A percentile compares a stretch with the other conserved stretches of the same genome.
phyloP scores from a whole-genome alignment of 2,329 filamentous ascomycete species.

The Alternaria solani region DNA sequence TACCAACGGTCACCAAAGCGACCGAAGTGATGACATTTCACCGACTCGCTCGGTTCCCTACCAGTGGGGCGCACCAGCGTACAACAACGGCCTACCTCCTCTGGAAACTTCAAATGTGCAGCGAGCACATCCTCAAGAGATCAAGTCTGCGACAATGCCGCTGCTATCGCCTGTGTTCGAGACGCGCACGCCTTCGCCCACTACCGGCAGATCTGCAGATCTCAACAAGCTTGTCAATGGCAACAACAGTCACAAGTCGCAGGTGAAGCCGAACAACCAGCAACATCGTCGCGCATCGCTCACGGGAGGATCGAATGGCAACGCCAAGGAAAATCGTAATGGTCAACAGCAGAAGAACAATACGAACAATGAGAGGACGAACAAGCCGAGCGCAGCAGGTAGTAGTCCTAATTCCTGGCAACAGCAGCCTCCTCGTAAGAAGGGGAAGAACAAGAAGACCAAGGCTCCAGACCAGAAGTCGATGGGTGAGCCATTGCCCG shows the following conservation, averaged over 20 bases:
- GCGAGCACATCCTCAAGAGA: conserved; percentile 44
- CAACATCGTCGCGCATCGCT: conserved; percentile 41
- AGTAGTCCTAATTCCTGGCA: conserved; percentile 30
- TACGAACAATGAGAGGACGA: conserved; percentile 35
- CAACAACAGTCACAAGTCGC: conserved; percentile 38
- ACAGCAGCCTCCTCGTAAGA: conserved; percentile 28
- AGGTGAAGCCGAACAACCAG: conserved; percentile 38
- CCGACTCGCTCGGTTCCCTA: conserved; percentile 39
- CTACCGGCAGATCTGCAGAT: conserved; percentile 57
- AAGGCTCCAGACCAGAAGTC: conserved; percentile 41
- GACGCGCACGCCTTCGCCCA: conserved; percentile 74
- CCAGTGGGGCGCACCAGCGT: conserved; percentile 42
- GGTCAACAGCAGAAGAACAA: conserved; percentile 34
- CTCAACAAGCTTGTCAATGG: conserved; percentile 40
- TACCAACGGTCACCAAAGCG: conserved; percentile 31
- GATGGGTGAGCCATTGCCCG: conserved; percentile 53
- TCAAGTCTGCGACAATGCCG: conserved; percentile 53
- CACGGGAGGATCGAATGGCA: conserved; percentile 27
- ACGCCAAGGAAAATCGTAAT: conserved; percentile 35
- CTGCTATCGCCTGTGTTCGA: conserved; percentile 78
- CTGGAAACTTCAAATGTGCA: conserved; percentile 57
- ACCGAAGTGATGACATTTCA: conserved; percentile 38
- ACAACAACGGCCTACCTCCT: conserved; percentile 42
- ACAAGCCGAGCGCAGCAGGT: conserved; percentile 26
- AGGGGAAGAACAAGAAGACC: conserved; percentile 40